Percentiles rank a stretch among this genome's conserved stretches.
These are phyloP conservation scores for Pseudozyma hubeiensis DNA, from an alignment of 1,284 basidiomycete species.

Conservation along the genomic window DNA sequence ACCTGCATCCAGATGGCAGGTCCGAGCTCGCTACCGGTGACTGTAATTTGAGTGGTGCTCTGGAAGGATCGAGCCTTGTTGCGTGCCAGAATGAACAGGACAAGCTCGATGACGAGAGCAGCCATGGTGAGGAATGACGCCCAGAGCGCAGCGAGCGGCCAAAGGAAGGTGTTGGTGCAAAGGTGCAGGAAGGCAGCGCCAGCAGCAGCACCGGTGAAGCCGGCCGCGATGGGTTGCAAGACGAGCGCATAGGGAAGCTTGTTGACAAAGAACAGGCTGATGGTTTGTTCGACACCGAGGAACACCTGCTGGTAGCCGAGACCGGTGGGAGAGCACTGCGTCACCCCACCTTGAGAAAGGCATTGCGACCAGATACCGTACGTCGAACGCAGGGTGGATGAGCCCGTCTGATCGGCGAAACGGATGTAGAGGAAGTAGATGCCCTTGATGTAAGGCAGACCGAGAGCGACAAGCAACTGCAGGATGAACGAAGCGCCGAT, in stretches of 20 bases:
- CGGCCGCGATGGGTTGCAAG: constrained; percentile 58
- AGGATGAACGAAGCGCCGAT: constrained; percentile 60
- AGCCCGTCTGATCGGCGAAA: constrained; percentile 19
- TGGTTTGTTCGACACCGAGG: constrained; percentile 26
- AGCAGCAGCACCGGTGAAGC: constrained; percentile 57
- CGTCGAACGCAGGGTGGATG: constrained; percentile 15
- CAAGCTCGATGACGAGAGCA: constrained; percentile 53
- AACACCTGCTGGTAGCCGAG: constrained; percentile 48
- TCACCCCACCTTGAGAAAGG: constrained; percentile 12
- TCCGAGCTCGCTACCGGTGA: constrained; percentile 32
- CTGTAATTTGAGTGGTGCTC: constrained; percentile 14
- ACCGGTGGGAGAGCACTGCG: constrained; percentile 38
- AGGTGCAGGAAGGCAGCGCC: constrained; percentile 56
- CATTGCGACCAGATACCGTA: constrained; percentile 60
- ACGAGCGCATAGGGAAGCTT: constrained; percentile 58
- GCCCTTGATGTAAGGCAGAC: constrained; percentile 56
- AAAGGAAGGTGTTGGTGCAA: constrained; percentile 58
- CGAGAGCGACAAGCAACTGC: constrained; percentile 56
- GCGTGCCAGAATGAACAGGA: constrained; percentile 54
- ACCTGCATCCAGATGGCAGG: constrained; percentile 63
- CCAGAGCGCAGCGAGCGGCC: constrained; percentile 55
- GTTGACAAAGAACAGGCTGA: constrained; percentile 42
- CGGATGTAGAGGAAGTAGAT: constrained; percentile 57
- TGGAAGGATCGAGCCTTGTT: constrained; percentile 33
- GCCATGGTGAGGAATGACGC: constrained; percentile 53